Conservation (phyloP, 257 asterid genomes). For the Solanum megistacrolobum region DNA sequence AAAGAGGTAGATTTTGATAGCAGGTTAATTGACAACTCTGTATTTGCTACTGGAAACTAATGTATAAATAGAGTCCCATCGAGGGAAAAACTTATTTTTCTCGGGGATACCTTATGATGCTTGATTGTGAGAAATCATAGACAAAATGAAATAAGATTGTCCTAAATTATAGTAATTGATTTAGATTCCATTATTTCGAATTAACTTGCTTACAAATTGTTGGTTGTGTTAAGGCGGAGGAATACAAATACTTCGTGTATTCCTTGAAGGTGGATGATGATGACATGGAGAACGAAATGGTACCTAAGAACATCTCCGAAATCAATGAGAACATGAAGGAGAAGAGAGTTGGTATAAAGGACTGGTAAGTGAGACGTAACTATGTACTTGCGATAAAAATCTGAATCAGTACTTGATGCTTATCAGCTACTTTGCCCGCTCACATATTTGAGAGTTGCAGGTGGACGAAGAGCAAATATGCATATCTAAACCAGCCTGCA, state of each 20-base stretch:
- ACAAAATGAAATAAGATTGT: neutral
- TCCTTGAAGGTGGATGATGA: conserved; percentile 17
- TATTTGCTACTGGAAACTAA: neutral
- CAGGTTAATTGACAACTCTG: neutral
- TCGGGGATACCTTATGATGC: neutral
- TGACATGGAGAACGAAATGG: neutral
- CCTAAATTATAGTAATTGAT: neutral
- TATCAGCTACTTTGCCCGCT: neutral
- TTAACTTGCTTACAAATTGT: neutral
- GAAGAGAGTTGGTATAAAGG: conserved; percentile 34
- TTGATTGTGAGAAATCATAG: neutral
- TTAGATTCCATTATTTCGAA: neutral
- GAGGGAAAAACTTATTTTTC: neutral
- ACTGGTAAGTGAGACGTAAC: conserved; percentile 26
- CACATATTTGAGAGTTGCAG: conserved; percentile 17
- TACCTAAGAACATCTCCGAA: neutral
- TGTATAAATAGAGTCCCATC: neutral
- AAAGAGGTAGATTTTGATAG: neutral
- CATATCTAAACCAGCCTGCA: conserved; percentile 46
- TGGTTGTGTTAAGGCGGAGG: conserved; percentile 21
- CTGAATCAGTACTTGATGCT: neutral
- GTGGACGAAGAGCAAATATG: conserved; percentile 69
- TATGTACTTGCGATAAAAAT: neutral
- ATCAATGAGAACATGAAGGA: conserved; percentile 11
- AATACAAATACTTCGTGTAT: conserved; percentile 22